Conservation (phyloP, 139 green algal genomes). For the Micractinium conductrix region DNA sequence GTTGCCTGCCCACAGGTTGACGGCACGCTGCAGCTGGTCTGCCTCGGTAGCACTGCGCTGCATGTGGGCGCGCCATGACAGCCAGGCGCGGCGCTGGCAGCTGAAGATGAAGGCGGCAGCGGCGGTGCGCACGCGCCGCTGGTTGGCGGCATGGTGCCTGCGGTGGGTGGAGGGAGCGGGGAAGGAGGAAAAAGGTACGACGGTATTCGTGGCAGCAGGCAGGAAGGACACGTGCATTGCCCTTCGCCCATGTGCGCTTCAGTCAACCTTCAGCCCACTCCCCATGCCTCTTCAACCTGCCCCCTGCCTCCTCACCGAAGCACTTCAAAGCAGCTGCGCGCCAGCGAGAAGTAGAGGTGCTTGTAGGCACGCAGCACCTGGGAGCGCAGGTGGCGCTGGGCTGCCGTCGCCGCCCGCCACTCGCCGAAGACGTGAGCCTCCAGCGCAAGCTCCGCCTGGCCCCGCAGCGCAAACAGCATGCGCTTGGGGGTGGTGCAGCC, state of each 20-base stretch:
- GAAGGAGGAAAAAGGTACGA: too few species aligned
- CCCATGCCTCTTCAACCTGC: background rate
- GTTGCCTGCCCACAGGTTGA: constrained; percentile 9
- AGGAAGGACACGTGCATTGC: background rate
- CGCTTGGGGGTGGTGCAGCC: background rate
- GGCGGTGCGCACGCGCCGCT: background rate
- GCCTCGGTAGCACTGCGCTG: background rate
- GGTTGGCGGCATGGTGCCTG: background rate
- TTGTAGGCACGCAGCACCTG: background rate
- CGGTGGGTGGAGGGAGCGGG: background rate
- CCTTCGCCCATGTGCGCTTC: background rate
- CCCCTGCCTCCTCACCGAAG: background rate
- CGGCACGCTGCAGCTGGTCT: background rate
- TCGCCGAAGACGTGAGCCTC: background rate
- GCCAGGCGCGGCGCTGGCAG: constrained; percentile 21
- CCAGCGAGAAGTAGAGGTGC: constrained; percentile 6
- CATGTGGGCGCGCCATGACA: constrained; percentile 10
- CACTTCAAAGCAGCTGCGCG: background rate
- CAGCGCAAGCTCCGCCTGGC: background rate
- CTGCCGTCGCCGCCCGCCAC: background rate
- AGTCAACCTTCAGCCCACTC: background rate
- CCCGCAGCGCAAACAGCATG: background rate
- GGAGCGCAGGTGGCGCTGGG: background rate
- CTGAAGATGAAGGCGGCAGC: background rate
- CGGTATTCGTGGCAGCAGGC: background rate